Evolutionary conservation across 345 rosid genomes (phyloP).

Genomic region (Eucalyptus caleyi): DNA sequence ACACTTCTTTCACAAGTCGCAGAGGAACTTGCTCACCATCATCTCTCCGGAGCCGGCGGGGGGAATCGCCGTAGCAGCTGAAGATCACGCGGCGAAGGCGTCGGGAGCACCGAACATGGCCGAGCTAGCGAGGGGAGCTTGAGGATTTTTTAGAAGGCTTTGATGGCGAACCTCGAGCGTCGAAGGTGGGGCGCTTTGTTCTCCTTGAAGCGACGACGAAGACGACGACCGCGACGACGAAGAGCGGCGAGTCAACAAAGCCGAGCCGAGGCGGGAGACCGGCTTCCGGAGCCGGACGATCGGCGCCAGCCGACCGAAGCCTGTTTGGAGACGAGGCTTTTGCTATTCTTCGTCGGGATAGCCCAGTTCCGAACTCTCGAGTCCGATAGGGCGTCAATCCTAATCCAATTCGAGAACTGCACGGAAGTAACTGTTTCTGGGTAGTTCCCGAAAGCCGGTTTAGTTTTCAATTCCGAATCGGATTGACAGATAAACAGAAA

Average conservation of each 20-base stretch:
- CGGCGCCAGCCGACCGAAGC: not conserved
- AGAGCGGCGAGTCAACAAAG: not conserved
- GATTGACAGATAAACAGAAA: accelerated
- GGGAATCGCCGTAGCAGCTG: not conserved
- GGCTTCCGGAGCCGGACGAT: not conserved
- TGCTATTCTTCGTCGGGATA: not conserved
- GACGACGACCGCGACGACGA: not conserved
- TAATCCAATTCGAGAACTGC: no score
- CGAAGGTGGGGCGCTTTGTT: not conserved
- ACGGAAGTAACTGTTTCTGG: no score
- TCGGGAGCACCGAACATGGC: not conserved
- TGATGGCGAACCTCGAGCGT: not conserved
- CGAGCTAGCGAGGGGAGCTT: not conserved
- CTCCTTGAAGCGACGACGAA: not conserved
- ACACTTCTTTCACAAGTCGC: conserved; percentile 22
- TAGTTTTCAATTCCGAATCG: accelerated
- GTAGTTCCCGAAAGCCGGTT: no score
- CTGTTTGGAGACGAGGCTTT: not conserved
- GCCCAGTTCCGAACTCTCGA: not conserved
- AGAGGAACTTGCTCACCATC: conserved; percentile 6
- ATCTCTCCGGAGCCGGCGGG: not conserved
- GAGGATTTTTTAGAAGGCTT: not conserved
- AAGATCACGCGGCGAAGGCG: not conserved
- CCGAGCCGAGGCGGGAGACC: not conserved
- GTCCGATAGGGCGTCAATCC: not conserved